phyloP scores from a whole-genome alignment of 164 flowering plant species.

The Magnolia officinalis region DNA sequence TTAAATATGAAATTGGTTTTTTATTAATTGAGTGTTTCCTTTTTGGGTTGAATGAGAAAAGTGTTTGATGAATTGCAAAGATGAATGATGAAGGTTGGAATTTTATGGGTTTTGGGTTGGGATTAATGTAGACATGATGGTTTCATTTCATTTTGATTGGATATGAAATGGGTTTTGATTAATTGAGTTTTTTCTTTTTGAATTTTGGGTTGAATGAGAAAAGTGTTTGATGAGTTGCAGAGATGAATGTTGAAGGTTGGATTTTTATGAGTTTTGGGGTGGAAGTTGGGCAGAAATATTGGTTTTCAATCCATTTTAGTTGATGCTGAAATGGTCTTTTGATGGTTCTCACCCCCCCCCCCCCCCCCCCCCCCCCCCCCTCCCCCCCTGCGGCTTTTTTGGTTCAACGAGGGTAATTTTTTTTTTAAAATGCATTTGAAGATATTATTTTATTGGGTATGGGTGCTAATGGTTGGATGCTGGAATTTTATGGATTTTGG shows the following conservation, averaged over 20 bases:
- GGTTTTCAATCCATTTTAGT: background rate
- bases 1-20: background rate
- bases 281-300: background rate
- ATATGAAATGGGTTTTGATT: no score
- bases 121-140: background rate
- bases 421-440: background rate
- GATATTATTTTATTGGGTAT: background rate
- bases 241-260: no score
- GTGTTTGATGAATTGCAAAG: background rate
- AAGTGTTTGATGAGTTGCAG: no score
- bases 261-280: background rate
- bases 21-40: background rate
- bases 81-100: background rate
- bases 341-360: background rate
- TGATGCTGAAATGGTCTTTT: background rate
- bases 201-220: no score
- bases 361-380: no score
- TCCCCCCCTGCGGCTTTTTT: no score
- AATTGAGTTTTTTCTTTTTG: no score
- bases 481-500: background rate
- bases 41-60: background rate
- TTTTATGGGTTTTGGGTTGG: background rate
- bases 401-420: background rate
- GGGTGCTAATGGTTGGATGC: background rate
- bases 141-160: background rate